Evolutionary conservation across 192 early-diverging fungal genomes (phyloP), one percentile per base, ranked within the genome.

Genomic region (Umbelopsis ramanniana): DNA sequence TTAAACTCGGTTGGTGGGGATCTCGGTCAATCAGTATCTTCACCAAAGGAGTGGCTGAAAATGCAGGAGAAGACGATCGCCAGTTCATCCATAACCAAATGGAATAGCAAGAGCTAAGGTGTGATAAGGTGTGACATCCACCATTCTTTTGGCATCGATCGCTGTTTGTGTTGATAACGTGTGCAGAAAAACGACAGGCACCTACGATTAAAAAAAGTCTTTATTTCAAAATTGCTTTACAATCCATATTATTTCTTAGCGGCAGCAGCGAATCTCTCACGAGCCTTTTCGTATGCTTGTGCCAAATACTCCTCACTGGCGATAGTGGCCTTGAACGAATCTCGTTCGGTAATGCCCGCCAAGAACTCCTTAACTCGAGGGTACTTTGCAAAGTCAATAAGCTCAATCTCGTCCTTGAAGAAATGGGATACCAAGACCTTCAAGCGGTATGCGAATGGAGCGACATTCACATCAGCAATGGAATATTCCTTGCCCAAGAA

Each of bases 401-500:
- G 14, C 14, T 63, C 57, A 29, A 26, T 26, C 21, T 70, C 67
- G 3, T 52, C 76, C 71, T 73, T 40, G 38, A 73, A 52, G 52
- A 52, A 73, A 17, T 15, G 4, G 7, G 55, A 52, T 19, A 45
- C 33, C 7, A 77, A 48, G 1, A 48, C 37, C 6, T 46, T n/a
- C 60, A 82, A 53, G 12, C 85, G 85, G 17, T 52, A 79, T 29
- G 76, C 26, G 71, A 83, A 81, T 22, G 85, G 85, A 5, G 81
- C 78, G 23, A 84, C 47, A 6, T 79, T 77, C 38, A 84, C 66
- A 71, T 86, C 85, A 24, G 85, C 85, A 52, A 86, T 74, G 2
- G 80, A 74, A 57, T 76, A 86, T 52, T 83, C 68, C 4, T 74
- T 71, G 17, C 85, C 85, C 12, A 86, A 66, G 74, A 81, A 84